Evolutionary conservation across 2,329 filamentous ascomycete species (phyloP), one percentile per base, ranked within the genome.

Genomic region (Bipolaris zeicola): DNA sequence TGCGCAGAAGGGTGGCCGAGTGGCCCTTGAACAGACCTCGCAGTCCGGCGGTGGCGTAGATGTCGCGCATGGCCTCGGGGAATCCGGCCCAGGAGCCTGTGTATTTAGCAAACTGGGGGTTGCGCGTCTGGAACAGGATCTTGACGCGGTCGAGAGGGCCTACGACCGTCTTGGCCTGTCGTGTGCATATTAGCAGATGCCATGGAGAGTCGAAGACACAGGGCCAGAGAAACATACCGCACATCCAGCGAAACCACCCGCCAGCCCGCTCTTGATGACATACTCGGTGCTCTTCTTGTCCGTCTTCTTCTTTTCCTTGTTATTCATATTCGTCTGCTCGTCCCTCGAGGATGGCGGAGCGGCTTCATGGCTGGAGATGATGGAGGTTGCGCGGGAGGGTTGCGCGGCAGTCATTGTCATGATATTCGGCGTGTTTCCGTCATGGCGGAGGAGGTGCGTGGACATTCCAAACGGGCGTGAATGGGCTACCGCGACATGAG

Each of bases 111-210:
- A 96, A 99, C 66, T 95, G 89, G 3, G 95, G 95, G 70, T 95
- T 97, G 71, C 90, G 92, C 50, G 95, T 90, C 76, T 99, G 95
- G 79, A 99, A 98, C 54, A 99, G 89, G 72, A 99, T 99, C 79
- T 99, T 99, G 70, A 99, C 95, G 64, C 95, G 89, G 78, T 99
- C 95, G 62, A 99, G 89, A 22, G 95, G 95, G 22, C 92, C 95
- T 36, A 99, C 96, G 6, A 96, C 82, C 0, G 94, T 97, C 82
- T 99, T 99, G 60, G 90, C 95, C 92, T 96, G 67, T 49, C 56
- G 38, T 50, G 14, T 37, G 24, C 26, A 53, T 33, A 44, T 66
- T 53, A 63, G 60, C 59, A 31, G 52, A 44, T 39, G n/a, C 6
- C 6, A 16, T 18, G 5, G 13, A 34, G 14, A 31, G 24, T 24